These are phyloP conservation scores for Boletellus emodensis DNA, from an alignment of 768 basidiomycete species.

Conservation along the genomic window DNA sequence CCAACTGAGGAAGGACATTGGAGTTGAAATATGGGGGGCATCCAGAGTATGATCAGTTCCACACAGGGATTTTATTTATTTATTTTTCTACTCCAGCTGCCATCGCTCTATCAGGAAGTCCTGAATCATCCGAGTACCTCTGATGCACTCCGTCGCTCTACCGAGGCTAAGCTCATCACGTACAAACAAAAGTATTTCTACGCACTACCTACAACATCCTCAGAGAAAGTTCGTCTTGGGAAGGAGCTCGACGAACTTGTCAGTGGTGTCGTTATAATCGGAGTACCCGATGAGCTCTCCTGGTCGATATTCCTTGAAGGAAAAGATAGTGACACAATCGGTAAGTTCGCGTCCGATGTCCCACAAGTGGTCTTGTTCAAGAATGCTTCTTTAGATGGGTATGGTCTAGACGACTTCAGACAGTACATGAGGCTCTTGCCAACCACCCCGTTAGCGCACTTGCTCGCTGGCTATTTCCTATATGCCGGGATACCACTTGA, in stretches of 20 bases:
- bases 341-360: slow-evolving; percentile 40
- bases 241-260: slow-evolving; percentile 68
- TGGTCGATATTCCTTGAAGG: slow-evolving; percentile 80
- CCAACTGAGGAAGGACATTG: slow-evolving; percentile 58
- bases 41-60: slow-evolving; percentile 49
- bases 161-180: slow-evolving; percentile 71
- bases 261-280: slow-evolving; percentile 70
- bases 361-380: background rate
- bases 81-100: slow-evolving; percentile 46
- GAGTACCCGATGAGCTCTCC: slow-evolving; percentile 72
- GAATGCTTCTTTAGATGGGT: slow-evolving; percentile 45
- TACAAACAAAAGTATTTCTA: slow-evolving; percentile 60
- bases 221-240: slow-evolving; percentile 46
- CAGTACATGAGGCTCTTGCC: slow-evolving; percentile 69
- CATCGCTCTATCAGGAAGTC: slow-evolving; percentile 70
- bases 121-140: slow-evolving; percentile 75
- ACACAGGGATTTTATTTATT: slow-evolving; percentile 4
- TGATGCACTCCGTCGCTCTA: slow-evolving; percentile 72
- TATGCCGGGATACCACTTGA: slow-evolving; percentile 51
- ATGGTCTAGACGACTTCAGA: slow-evolving; percentile 53
- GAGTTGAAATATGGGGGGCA: slow-evolving; percentile 54
- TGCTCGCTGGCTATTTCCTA: slow-evolving; percentile 66
- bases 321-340: slow-evolving; percentile 59
- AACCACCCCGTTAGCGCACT: slow-evolving; percentile 44
- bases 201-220: slow-evolving; percentile 46